These are phyloP conservation scores for Penicillium italicum DNA, from an alignment of 2,329 filamentous ascomycete genomes.

Conservation along the genomic window DNA sequence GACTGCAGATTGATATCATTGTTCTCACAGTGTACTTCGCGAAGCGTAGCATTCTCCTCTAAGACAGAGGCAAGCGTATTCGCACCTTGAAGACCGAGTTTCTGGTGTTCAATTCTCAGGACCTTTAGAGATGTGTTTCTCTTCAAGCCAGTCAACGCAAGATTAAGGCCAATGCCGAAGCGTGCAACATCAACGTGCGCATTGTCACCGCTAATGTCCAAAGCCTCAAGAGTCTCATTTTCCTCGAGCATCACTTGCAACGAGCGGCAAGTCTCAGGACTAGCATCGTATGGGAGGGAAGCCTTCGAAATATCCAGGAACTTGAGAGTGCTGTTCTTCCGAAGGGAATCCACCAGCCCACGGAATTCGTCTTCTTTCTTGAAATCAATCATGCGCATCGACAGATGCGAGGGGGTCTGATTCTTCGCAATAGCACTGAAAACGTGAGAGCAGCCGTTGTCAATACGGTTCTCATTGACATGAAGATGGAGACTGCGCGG, in stretches of 20 bases:
- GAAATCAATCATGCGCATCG: slow-evolving; percentile 67
- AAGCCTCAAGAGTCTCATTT: slow-evolving; percentile 62
- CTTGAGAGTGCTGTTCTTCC: slow-evolving; percentile 59
- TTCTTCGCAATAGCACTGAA: slow-evolving; percentile 48
- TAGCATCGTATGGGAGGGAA: slow-evolving; percentile 65
- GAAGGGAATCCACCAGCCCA: slow-evolving; percentile 59
- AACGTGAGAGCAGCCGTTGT: slow-evolving; percentile 42
- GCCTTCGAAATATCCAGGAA: slow-evolving; percentile 68
- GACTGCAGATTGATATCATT: slow-evolving; percentile 69
- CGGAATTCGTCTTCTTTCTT: slow-evolving; percentile 62
- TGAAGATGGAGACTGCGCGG: slow-evolving; percentile 61
- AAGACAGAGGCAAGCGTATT: slow-evolving; percentile 67
- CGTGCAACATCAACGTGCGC: slow-evolving; percentile 67
- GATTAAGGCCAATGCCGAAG: slow-evolving; percentile 65
- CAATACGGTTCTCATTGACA: slow-evolving; percentile 58
- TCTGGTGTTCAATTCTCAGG: slow-evolving; percentile 65
- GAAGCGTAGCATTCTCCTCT: slow-evolving; percentile 59
- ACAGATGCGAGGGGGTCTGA: slow-evolving; percentile 60
- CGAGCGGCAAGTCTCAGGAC: slow-evolving; percentile 62
- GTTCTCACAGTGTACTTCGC: slow-evolving; percentile 66
- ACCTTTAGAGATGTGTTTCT: slow-evolving; percentile 60
- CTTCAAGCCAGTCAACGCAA: slow-evolving; percentile 62
- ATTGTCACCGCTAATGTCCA: slow-evolving; percentile 69
- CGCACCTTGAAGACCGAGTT: slow-evolving; percentile 65
- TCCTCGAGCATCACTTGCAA: slow-evolving; percentile 63